Conservation (phyloP, 805 yeast species). For the Ogataea henricii region DNA sequence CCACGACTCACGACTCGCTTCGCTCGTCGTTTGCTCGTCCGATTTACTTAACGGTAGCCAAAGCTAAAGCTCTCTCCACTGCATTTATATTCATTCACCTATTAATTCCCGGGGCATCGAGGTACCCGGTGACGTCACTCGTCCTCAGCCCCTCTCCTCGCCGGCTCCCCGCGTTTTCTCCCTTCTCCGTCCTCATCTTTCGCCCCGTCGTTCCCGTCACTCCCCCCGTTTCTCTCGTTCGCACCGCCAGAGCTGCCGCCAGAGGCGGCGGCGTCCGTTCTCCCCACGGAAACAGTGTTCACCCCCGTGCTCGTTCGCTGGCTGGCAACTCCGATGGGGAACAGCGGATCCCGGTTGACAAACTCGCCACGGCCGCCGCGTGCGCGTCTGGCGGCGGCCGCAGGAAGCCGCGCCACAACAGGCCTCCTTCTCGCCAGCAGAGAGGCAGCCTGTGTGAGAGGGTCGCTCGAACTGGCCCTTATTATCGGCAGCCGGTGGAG, state of each 20-base stretch:
- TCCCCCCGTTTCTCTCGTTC: not conserved
- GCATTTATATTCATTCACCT: too few relatives aligned
- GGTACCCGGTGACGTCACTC: too few relatives aligned
- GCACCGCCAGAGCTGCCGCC: slow-evolving; percentile 6
- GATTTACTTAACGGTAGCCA: too few relatives aligned
- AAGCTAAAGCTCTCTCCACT: too few relatives aligned
- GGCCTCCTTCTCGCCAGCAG: slow-evolving; percentile 12
- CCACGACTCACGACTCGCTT: not conserved
- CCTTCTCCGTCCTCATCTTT: too few relatives aligned
- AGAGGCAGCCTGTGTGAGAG: slow-evolving; percentile 3
- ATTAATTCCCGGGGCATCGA: too few relatives aligned
- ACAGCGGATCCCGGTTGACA: slow-evolving; percentile 31
- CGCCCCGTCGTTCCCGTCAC: not conserved
- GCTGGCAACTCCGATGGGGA: slow-evolving; percentile 52
- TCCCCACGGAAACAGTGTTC: slow-evolving; percentile 33
- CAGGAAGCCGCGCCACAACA: not conserved
- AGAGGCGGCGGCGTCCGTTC: too few relatives aligned
- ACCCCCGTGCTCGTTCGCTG: slow-evolving; percentile 49
- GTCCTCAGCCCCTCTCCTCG: too few relatives aligned
- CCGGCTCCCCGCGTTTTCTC: too few relatives aligned
- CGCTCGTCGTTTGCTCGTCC: not conserved
- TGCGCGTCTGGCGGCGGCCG: too few relatives aligned
- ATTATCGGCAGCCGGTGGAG: slow-evolving; percentile 20
- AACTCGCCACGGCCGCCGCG: slow-evolving; percentile 11
- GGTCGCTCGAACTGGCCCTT: slow-evolving; percentile 9